Conservation (phyloP, 805 yeast species). For the Candida glaebosa region DNA sequence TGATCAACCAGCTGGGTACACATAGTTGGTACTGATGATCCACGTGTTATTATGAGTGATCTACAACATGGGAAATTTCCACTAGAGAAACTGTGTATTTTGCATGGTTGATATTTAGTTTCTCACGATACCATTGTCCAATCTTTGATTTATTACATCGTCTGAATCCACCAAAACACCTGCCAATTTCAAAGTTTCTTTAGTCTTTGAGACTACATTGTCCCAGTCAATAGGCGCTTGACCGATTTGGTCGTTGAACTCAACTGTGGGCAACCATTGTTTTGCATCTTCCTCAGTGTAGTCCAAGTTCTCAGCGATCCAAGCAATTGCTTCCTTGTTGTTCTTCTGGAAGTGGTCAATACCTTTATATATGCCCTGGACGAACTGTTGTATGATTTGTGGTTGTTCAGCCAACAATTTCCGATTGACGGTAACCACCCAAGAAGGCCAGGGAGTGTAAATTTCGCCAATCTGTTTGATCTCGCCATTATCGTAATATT, state of each 20-base stretch:
- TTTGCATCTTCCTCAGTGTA: constrained; percentile 74
- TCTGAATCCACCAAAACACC: constrained; percentile 47
- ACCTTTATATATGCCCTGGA: constrained; percentile 61
- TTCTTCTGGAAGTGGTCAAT: constrained; percentile 59
- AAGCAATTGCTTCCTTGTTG: constrained; percentile 60
- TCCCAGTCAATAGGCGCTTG: constrained; percentile 42
- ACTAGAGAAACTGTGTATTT: too few relatives aligned
- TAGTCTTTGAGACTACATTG: constrained; percentile 52
- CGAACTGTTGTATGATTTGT: constrained; percentile 33
- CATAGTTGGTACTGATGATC: too few relatives aligned
- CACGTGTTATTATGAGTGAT: too few relatives aligned
- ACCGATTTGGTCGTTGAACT: constrained; percentile 48
- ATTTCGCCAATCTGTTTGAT: constrained; percentile 83
- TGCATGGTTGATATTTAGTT: not conserved
- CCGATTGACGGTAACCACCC: constrained; percentile 67
- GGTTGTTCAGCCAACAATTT: constrained; percentile 29
- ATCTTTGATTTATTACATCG: constrained; percentile 22
- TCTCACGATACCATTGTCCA: constrained; percentile 18
- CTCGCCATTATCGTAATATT: constrained; percentile 75
- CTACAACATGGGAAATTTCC: too few relatives aligned
- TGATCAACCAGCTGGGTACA: too few relatives aligned
- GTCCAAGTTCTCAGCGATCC: constrained; percentile 66
- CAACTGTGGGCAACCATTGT: constrained; percentile 79
- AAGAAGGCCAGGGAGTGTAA: constrained; percentile 95
- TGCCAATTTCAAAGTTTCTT: constrained; percentile 55